phyloP scores from a whole-genome alignment of 2,329 filamentous ascomycete genomes.

The Ophiostoma himal-ulmi region DNA sequence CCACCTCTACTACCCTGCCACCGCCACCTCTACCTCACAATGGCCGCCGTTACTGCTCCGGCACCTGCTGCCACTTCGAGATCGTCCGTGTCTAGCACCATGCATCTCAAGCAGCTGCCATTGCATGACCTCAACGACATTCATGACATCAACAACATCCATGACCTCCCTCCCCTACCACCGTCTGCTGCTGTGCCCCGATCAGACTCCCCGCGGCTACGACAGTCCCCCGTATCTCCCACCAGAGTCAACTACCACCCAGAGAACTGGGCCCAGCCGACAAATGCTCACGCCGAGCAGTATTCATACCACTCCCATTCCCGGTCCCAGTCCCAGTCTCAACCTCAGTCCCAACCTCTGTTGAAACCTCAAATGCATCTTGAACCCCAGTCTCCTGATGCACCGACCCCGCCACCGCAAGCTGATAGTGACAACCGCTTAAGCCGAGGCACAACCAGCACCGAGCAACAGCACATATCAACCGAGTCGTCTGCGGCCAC shows the following conservation, averaged over 20 bases:
- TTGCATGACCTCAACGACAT: constrained; percentile 20
- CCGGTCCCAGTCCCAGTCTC: constrained; percentile 5
- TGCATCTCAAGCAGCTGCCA: constrained; percentile 37
- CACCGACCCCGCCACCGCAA: constrained; percentile 38
- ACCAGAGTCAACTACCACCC: constrained; percentile 50
- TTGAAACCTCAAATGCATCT: neutral
- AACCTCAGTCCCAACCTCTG: neutral
- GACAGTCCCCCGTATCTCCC: constrained; percentile 50
- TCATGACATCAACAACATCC: constrained; percentile 20
- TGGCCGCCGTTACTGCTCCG: constrained; percentile 33
- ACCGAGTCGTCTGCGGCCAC: constrained; percentile 50
- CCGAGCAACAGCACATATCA: constrained; percentile 45
- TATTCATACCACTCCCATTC: constrained; percentile 24
- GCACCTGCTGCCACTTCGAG: constrained; percentile 29
- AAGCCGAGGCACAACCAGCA: constrained; percentile 50
- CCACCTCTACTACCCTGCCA: neutral
- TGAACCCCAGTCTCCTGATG: constrained; percentile 33
- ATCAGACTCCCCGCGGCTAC: constrained; percentile 41
- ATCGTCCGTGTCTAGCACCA: constrained; percentile 30
- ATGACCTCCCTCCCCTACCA: constrained; percentile 24
- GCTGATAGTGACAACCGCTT: constrained; percentile 36
- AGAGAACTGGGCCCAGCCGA: constrained; percentile 49
- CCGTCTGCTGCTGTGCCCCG: neutral
- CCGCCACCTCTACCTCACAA: constrained; percentile 21
- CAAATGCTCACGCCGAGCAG: constrained; percentile 47